These are phyloP conservation scores for Ceratocystis lukuohia DNA, from an alignment of 2,329 filamentous ascomycete genomes.

Conservation along the genomic window DNA sequence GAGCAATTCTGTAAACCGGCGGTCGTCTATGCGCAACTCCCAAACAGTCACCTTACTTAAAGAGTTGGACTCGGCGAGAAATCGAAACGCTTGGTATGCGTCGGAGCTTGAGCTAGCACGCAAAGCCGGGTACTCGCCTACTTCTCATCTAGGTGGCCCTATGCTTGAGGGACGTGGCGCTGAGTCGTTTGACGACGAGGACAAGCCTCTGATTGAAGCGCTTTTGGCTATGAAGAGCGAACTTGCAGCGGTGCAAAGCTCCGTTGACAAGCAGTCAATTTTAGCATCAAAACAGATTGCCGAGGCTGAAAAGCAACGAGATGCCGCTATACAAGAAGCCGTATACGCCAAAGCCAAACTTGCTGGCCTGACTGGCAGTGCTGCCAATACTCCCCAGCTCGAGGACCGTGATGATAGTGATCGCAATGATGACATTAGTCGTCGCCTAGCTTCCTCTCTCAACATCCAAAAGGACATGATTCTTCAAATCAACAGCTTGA, in stretches of 20 bases:
- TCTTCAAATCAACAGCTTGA: slow-evolving; percentile 55
- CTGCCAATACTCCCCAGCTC: slow-evolving; percentile 44
- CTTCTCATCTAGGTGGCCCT: slow-evolving; percentile 49
- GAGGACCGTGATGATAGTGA: slow-evolving; percentile 47
- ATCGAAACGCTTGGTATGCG: slow-evolving; percentile 90
- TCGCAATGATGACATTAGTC: slow-evolving; percentile 59
- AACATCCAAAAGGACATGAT: slow-evolving; percentile 70
- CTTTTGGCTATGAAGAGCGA: slow-evolving; percentile 84
- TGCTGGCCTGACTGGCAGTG: slow-evolving; percentile 56
- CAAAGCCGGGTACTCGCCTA: slow-evolving; percentile 75
- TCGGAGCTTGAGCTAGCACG: slow-evolving; percentile 85
- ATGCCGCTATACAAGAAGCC: slow-evolving; percentile 86
- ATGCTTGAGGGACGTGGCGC: slow-evolving; percentile 61
- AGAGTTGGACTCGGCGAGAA: slow-evolving; percentile 73
- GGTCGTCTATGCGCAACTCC: slow-evolving; percentile 47
- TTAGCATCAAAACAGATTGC: slow-evolving; percentile 80
- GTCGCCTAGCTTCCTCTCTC: slow-evolving; percentile 70
- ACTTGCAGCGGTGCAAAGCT: slow-evolving; percentile 74
- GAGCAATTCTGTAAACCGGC: slow-evolving; percentile 45
- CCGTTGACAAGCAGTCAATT: slow-evolving; percentile 77
- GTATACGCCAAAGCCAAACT: slow-evolving; percentile 90
- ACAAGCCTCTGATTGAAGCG: slow-evolving; percentile 82
- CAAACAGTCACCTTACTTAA: slow-evolving; percentile 65
- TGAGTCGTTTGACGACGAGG: slow-evolving; percentile 80
- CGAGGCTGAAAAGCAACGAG: slow-evolving; percentile 86